Evolutionary conservation across 78 protist genomes (phyloP), one percentile per base, ranked within the genome.

Genomic region (Chrysochromulina parva): DNA sequence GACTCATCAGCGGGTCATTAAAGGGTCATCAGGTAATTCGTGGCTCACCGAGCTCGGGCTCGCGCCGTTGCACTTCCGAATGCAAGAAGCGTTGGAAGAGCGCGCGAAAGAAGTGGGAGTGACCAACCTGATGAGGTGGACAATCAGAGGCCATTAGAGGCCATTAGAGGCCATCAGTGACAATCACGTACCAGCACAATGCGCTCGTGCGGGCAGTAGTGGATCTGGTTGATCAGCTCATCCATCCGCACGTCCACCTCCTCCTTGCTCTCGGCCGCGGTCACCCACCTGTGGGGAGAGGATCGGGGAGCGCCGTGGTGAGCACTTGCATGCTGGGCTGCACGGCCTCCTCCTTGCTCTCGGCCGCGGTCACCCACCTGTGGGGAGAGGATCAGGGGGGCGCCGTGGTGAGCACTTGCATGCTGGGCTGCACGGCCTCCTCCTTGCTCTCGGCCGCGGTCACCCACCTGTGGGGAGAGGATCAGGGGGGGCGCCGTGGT

Each of bases 171-270:
- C n/a, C n/a, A n/a, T n/a, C n/a, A n/a, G n/a, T n/a, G n/a, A n/a
- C n/a, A n/a, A n/a, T n/a, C n/a, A n/a, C n/a, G n/a, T n/a, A n/a
- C 86, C 22, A 78, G 6, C 26, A 78, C 60, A 1, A 78, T 48
- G 9, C 19, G 0, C n/a, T 53, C 62, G 48, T 52, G 62, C 86
- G 0, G 26, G 52, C 52, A 52, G 38, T 9, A 78, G 47, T 78
- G 86, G n/a, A 78, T 53, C 59, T 78, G 86, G 62, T 53, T 6
- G 38, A 53, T 5, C 50, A 78, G 86, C 86, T 78, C 86, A 50
- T 0, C 3, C 24, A 78, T 0, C 22, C 86, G 55, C 3, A 1
- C n/a, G 47, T 19, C 48, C 62, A 78, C 62, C 48, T 48, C 57
- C 0, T 5, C 86, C 19, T 2, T 53, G 16, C 22, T 24, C 86